phyloP scores from a whole-genome alignment of 805 yeast species.

The Metschnikowia koreensis region DNA sequence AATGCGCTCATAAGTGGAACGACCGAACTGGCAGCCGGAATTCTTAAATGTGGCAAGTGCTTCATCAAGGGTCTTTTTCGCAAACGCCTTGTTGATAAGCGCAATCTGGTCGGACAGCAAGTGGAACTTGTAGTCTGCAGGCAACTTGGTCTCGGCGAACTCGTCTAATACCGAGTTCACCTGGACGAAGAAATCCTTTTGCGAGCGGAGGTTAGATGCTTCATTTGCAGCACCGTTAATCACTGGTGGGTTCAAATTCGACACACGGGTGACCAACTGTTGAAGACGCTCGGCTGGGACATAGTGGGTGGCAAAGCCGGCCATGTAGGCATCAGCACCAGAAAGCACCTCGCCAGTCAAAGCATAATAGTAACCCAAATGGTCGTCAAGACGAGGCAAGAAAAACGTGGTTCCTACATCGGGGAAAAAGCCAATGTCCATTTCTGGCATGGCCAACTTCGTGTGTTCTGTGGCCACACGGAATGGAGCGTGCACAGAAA shows the following conservation, averaged over 20 bases:
- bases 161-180: constrained; percentile 78
- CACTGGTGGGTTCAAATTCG: constrained; percentile 52
- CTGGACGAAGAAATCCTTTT: constrained; percentile 48
- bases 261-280: constrained; percentile 62
- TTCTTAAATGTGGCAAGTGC: constrained; percentile 51
- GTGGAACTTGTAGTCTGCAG: constrained; percentile 59
- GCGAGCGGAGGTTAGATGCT: constrained; percentile 21
- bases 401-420: constrained; percentile 95
- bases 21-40: constrained; percentile 67
- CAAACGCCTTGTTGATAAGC: constrained; percentile 69
- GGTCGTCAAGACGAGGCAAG: constrained; percentile 76
- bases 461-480: constrained; percentile 92
- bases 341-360: constrained; percentile 76
- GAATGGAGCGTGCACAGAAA: constrained; percentile 87
- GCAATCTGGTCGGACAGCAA: constrained; percentile 54
- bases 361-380: constrained; percentile 82
- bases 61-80: constrained; percentile 49
- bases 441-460: constrained; percentile 95
- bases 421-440: constrained; percentile 93
- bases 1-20: constrained; percentile 52
- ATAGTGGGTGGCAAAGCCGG: constrained; percentile 90
- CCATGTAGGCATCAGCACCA: constrained; percentile 77
- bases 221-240: constrained; percentile 27
- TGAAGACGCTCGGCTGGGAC: constrained; percentile 64
- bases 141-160: constrained; percentile 61